These are phyloP conservation scores for Saccharomyces eubayanus DNA, from an alignment of 805 yeast genomes.

Conservation along the genomic window DNA sequence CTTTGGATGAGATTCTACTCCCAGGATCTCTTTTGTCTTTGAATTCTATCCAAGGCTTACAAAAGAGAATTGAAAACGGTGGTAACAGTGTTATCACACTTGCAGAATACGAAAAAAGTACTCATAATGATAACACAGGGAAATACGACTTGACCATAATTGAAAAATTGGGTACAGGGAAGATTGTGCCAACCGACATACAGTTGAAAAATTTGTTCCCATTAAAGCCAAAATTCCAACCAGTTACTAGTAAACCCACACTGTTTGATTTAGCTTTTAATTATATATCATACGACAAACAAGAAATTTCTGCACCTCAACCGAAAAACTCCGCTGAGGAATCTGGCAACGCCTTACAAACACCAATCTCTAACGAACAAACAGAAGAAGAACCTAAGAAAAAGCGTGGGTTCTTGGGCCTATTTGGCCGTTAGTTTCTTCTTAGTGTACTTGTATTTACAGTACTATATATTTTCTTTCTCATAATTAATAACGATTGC, in stretches of 20 bases:
- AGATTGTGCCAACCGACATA: slow-evolving; percentile 16
- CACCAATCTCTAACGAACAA: slow-evolving; percentile 9
- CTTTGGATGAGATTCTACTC: slow-evolving; percentile 8
- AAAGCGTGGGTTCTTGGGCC: slow-evolving; percentile 65
- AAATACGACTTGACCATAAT: slow-evolving; percentile 29
- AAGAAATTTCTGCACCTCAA: slow-evolving; percentile 12
- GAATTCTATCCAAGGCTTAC: slow-evolving; percentile 43
- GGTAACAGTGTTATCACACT: slow-evolving; percentile 28
- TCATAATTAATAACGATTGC: background rate
- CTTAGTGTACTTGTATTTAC: background rate
- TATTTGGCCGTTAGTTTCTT: slow-evolving; percentile 46
- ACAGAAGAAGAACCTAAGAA: slow-evolving; percentile 30
- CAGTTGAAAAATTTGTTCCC: slow-evolving; percentile 23
- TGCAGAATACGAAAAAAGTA: slow-evolving; percentile 30
- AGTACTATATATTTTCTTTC: background rate
- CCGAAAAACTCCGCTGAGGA: slow-evolving; percentile 4
- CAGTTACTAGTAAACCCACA: slow-evolving; percentile 78
- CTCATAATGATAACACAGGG: slow-evolving; percentile 2
- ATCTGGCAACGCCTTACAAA: slow-evolving; percentile 6
- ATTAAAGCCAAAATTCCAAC: slow-evolving; percentile 38
- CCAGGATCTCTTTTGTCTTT: slow-evolving; percentile 18
- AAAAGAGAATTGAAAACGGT: slow-evolving; percentile 34
- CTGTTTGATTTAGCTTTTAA: slow-evolving; percentile 86
- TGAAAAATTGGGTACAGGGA: slow-evolving; percentile 29
- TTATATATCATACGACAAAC: slow-evolving; percentile 48